Base-by-base conservation (phyloP, 169 alveolate genomes). In the Plasmodium vinckei region DNA sequence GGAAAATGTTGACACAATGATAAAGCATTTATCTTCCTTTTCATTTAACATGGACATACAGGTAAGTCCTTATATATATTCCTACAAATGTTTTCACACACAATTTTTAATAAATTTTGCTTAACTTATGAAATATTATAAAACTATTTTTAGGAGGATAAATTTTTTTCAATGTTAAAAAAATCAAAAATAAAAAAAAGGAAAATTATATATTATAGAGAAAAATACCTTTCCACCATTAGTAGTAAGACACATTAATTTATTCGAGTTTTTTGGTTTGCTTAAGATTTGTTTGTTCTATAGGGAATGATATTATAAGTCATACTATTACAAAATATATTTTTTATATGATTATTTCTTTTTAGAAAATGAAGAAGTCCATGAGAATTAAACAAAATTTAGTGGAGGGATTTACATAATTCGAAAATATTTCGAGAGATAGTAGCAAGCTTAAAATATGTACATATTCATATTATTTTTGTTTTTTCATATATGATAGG, bases 1-100 rank as follows among this genome's bases (percentile, higher is more conserved):
- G 64, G 90, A 82, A 12, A 82, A 82, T 67, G 84, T 82, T 21
- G 90, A 82, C 25, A 59, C 56, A 19, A 57, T 82, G 27, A 60
- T 82, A 42, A 82, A 82, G 49, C 54, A 82, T 47, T 56, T 82
- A 25, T 67, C 90, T 3, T 19, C 90, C 47, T 82, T 82, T 67
- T 51, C 90, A 1, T 67, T 82, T 47, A 67, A 82, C 25, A 67
- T 70, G 19, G 47, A 82, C 9, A 82, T 82, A 21, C 77, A 82
- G 72, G 90, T 82, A 17, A 51, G 59, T 51, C 59, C 59, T 12
- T 15, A 2, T 51, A 51, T 13, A 6, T 51, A 51, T 51, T 0
- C 21, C 59, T 19, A 25, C 10, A 59, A 23, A 15, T 57, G 4
- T 63, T 12, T 49, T 42, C 19, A 21, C 12, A 5, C 7, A n/a